Base-by-base conservation (phyloP, 176 grass and related monocot species). In the Aegilops tauschii region DNA sequence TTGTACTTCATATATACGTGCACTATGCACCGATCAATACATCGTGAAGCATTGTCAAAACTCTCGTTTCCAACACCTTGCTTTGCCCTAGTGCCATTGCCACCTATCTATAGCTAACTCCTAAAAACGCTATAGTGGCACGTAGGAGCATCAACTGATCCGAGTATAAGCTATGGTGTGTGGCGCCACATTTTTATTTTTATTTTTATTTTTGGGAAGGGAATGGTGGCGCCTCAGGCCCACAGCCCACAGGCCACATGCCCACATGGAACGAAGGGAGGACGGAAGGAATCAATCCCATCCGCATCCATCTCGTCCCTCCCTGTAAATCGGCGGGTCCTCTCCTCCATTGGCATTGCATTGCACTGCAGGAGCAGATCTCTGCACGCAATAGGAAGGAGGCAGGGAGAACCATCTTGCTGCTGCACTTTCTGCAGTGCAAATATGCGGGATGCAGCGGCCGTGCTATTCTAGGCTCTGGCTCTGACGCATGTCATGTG, bases 211-310 rank as follows among this genome's bases (percentile, higher is more conserved):
- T 12, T 45, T 3, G 45, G 45, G 4, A 13, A 49, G 12, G 45
- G 44, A 45, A 12, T 45, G 44, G 11, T 45, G 44, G 44, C 44
- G 45, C 45, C 32, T 5, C 32, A 34, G 32, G 32, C 32, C 32
- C 32, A 42, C 8, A 42, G 40, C 42, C 42, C 42, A 49, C 45
- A 49, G 44, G 44, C 44, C 44, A 45, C 35, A 36, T 36, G 9
- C 45, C 4, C 50, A 54, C 14, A 54, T 54, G 50, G 23, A 34
- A 34, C 32, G 32, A 34, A 34, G 32, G 4, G 36, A 73, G 70
- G 70, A 73, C 70, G 70, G 39, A 73, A 73, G 70, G 70, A 73
- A 73, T 45, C 70, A 73, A 25, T 73, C 70, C 70, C 21, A 12
- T 73, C 70, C 44, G 21, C 44, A 13, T 47, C 44, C 44, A 73